These are phyloP conservation scores for Podaxis sp. DNA, from an alignment of 768 basidiomycete species.

Conservation along the genomic window DNA sequence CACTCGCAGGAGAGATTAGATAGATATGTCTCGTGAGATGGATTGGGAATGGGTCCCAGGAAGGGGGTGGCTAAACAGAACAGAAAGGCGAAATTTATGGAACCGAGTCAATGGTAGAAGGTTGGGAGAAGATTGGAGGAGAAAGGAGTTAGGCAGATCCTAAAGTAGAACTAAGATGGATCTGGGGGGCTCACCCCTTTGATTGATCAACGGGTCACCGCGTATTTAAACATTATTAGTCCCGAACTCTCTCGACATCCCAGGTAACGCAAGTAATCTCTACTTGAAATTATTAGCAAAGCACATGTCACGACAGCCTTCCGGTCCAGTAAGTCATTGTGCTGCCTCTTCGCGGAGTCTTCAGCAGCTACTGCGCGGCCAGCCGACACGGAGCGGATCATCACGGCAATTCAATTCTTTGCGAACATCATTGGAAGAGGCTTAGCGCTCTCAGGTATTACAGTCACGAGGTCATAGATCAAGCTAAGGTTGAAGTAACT, in stretches of 20 bases:
- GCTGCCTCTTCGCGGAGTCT: too few relatives aligned
- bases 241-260: neutral
- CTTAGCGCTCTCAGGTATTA: too few relatives aligned
- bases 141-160: neutral
- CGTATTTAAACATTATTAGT: neutral
- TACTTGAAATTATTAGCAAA: neutral
- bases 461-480: too few relatives aligned
- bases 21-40: slow-evolving; percentile 4
- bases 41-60: neutral
- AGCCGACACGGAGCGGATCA: too few relatives aligned
- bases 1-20: neutral
- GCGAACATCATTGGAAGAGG: too few relatives aligned
- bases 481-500: too few relatives aligned
- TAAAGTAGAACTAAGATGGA: neutral
- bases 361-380: too few relatives aligned
- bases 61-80: neutral
- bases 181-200: neutral
- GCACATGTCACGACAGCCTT: too few relatives aligned
- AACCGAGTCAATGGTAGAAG: neutral
- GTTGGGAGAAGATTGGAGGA: neutral
- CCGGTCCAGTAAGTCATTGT: too few relatives aligned
- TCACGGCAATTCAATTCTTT: too few relatives aligned
- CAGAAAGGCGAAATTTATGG: neutral
- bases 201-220: neutral
- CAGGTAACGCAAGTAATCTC: neutral